phyloP scores from a whole-genome alignment of 352 stramenopile genomes.

The Peronospora belbahrii region DNA sequence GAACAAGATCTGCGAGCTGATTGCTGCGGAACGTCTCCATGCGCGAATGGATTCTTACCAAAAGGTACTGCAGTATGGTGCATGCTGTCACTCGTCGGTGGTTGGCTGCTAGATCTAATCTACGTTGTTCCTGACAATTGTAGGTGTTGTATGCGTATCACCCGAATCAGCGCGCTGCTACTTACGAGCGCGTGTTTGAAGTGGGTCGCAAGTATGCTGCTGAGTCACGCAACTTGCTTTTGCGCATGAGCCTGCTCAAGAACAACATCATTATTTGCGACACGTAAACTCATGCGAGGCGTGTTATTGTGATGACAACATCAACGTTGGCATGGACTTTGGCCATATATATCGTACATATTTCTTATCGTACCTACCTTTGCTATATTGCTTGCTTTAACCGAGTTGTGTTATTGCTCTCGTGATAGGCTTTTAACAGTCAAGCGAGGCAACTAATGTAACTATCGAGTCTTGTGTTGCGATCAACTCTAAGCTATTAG shows the following conservation, averaged over 20 bases:
- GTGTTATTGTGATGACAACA: not conserved
- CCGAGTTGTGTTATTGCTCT: not conserved
- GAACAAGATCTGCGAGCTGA: conserved; percentile 74
- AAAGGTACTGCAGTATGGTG: conserved; percentile 38
- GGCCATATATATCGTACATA: conserved; percentile 1
- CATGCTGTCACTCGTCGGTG: not conserved
- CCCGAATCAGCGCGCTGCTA: conserved; percentile 65
- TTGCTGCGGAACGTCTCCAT: conserved; percentile 58
- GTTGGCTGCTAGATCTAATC: not conserved
- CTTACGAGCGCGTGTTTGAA: conserved; percentile 73
- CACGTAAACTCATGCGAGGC: conserved; percentile 18
- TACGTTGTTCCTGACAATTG: not conserved
- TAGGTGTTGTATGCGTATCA: conserved; percentile 78
- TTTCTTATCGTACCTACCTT: conserved; percentile 13
- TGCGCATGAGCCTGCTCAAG: conserved; percentile 84
- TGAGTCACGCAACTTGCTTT: conserved; percentile 72
- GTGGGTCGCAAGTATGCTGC: conserved; percentile 75
- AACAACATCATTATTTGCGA: conserved; percentile 79
- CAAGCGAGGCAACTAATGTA: not conserved
- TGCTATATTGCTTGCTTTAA: not conserved
- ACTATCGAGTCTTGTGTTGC: no score
- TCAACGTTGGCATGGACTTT: not conserved
- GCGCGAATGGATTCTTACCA: conserved; percentile 86
- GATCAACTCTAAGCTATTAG: no score
- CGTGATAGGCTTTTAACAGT: conserved; percentile 5